phyloP scores from a whole-genome alignment of 768 basidiomycete genomes.

The Mrakia gelida region DNA sequence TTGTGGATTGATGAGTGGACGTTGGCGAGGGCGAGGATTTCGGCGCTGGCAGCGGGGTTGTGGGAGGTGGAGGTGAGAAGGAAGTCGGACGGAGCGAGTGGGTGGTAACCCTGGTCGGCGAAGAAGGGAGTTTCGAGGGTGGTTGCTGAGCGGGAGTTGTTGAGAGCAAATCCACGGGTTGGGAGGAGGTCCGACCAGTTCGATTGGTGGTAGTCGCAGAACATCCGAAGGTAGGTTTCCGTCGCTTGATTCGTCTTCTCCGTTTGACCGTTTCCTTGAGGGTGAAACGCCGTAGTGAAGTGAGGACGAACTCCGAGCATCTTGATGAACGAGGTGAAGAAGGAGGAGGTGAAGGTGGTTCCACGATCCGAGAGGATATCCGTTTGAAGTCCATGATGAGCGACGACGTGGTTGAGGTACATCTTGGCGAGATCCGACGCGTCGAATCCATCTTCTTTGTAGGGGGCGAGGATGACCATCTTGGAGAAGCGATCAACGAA shows the following conservation, averaged over 20 bases:
- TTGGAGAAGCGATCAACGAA: slow-evolving; percentile 19
- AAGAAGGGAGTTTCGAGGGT: slow-evolving; percentile 45
- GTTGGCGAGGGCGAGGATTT: slow-evolving; percentile 25
- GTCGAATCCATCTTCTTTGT: slow-evolving; percentile 3
- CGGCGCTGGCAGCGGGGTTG: not conserved
- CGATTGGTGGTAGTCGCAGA: slow-evolving; percentile 44
- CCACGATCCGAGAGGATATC: too few relatives aligned
- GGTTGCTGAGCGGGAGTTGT: slow-evolving; percentile 41
- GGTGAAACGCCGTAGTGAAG: too few relatives aligned
- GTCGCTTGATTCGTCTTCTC: slow-evolving; percentile 48
- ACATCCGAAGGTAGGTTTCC: slow-evolving; percentile 47
- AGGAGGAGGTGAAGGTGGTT: too few relatives aligned
- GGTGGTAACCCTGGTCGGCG: slow-evolving; percentile 36
- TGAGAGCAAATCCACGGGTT: slow-evolving; percentile 45
- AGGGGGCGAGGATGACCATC: slow-evolving; percentile 9
- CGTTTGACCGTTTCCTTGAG: too few relatives aligned
- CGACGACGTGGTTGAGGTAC: too few relatives aligned
- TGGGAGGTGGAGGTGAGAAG: not conserved
- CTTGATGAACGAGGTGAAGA: too few relatives aligned
- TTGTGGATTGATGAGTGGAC: not conserved
- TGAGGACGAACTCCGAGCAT: too few relatives aligned
- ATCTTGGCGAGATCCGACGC: too few relatives aligned
- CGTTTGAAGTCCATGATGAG: too few relatives aligned
- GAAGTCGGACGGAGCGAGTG: slow-evolving; percentile 20
- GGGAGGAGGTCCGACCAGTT: slow-evolving; percentile 44